Percentiles rank a stretch among this genome's conserved stretches.
phyloP scores from a whole-genome alignment of 192 early-diverging fungal genomes.

The Oehlia diaphana region DNA sequence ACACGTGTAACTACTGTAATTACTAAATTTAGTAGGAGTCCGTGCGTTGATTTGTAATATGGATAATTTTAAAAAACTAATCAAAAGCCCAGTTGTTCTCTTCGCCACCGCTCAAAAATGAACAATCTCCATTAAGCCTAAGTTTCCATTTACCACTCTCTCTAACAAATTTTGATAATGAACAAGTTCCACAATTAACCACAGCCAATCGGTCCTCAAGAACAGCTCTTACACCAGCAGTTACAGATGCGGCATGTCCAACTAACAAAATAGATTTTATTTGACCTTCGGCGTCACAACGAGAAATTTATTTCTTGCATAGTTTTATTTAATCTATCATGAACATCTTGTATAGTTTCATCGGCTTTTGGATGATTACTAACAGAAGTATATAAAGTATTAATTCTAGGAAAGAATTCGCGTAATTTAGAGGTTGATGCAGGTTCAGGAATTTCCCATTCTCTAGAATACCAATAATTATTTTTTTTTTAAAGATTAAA shows the following conservation, averaged over 20 bases:
- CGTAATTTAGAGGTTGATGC: neutral
- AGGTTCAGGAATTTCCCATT: neutral
- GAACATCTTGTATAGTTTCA: neutral
- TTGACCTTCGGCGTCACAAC: neutral
- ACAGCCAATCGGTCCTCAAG: neutral
- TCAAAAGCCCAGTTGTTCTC: too few species aligned
- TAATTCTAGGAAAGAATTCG: neutral
- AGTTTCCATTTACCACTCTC: too few species aligned
- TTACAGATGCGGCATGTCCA: neutral
- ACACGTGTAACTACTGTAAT: too few species aligned
- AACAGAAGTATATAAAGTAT: slow-evolving; percentile 2
- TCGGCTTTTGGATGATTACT: neutral
- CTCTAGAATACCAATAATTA: too few species aligned
- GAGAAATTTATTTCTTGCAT: slow-evolving; percentile 10
- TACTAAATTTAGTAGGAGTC: too few species aligned
- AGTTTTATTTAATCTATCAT: neutral
- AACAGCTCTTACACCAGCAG: slow-evolving; percentile 13
- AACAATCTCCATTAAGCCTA: too few species aligned
- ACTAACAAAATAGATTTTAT: neutral
- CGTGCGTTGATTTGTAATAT: too few species aligned
- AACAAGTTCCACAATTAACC: slow-evolving; percentile 1
- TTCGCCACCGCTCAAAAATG: too few species aligned
- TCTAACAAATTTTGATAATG: neutral
- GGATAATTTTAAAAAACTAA: too few species aligned
- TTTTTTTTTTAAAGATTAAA: too few species aligned